Evolutionary conservation across 495 filamentous ascomycete species (phyloP).

Genomic region (Podospora fimiseda): DNA sequence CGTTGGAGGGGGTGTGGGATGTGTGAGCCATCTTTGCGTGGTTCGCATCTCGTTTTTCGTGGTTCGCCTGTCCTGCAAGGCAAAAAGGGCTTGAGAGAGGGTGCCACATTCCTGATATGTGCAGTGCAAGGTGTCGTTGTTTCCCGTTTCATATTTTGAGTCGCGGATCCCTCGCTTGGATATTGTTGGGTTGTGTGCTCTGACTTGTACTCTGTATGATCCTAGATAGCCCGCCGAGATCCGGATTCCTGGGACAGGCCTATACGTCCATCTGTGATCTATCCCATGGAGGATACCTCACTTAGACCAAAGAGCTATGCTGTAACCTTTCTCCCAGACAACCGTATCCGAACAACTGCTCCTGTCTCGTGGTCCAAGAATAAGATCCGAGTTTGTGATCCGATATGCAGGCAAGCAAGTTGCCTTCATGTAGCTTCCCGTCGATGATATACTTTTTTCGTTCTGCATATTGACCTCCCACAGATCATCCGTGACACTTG

Average conservation of each 20-base stretch:
- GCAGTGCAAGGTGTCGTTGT: no score
- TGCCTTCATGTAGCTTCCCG: neutral
- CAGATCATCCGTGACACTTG: neutral
- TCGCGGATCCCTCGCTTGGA: no score
- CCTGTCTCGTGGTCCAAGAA: neutral
- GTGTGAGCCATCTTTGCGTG: neutral
- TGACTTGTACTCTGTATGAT: no score
- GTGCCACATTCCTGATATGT: neutral
- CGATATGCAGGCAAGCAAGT: neutral
- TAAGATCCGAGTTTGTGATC: neutral
- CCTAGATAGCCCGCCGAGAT: no score
- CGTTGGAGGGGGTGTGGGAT: neutral
- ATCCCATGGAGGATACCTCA: no score
- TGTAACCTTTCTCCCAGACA: no score
- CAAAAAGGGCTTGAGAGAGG: neutral
- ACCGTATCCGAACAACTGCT: neutral
- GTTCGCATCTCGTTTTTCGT: neutral
- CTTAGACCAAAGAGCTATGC: no score
- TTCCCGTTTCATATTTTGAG: no score
- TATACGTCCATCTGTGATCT: no score
- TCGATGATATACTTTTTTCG: neutral
- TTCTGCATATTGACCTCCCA: neutral
- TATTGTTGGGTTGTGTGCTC: no score
- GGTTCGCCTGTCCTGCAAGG: neutral
- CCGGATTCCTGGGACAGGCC: no score